Conservation (phyloP, 495 filamentous ascomycete genomes). For the Penicillium malachiteum region DNA sequence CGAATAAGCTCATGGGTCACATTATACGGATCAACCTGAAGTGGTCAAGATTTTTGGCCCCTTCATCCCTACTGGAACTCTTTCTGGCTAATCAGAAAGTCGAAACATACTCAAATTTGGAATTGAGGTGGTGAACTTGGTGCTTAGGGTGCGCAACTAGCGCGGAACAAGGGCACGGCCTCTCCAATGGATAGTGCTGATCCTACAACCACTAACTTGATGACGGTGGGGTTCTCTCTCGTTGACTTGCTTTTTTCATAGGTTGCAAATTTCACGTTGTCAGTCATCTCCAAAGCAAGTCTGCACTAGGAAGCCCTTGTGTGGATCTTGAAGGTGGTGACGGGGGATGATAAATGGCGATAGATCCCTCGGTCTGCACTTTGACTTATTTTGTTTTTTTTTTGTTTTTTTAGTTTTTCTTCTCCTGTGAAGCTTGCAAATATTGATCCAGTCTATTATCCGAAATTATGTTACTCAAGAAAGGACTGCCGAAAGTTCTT, state of each 20-base stretch:
- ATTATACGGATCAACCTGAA: no score
- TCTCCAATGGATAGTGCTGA: neutral
- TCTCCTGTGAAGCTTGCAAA: neutral
- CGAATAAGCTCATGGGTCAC: no score
- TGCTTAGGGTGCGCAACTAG: neutral
- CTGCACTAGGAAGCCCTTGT: neutral
- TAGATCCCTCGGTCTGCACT: neutral
- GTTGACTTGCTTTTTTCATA: no score
- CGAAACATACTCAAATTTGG: no score
- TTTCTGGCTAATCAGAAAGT: no score
- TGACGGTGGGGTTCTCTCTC: no score
- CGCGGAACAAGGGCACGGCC: neutral
- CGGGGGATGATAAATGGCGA: neutral
- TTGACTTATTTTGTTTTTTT: neutral
- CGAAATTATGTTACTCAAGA: neutral
- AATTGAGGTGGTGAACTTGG: no score
- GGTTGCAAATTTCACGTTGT: no score
- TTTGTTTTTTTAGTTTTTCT: neutral
- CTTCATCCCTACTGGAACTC: no score
- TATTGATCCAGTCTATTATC: neutral
- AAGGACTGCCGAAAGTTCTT: neutral
- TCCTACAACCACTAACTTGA: neutral
- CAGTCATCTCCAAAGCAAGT: no score
- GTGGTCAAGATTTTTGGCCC: no score
- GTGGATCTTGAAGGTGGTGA: neutral